Evolutionary conservation across 208 protist species (phyloP), one percentile per base, ranked within the genome.

Genomic region (Leishmania arabica): DNA sequence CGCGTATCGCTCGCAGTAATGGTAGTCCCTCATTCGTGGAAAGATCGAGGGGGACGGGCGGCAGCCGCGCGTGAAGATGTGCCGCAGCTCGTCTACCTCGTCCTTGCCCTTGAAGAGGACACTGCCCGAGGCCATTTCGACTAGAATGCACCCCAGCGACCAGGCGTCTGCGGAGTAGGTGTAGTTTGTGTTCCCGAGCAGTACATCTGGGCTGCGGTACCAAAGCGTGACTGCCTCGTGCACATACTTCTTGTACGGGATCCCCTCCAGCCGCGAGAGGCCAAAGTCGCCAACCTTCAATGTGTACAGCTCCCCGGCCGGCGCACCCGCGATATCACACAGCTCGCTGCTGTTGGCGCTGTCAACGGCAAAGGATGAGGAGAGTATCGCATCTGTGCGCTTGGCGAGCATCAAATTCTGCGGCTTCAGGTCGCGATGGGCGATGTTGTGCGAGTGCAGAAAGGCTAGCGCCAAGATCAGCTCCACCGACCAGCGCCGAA

Each of bases 191-290:
- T 92, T 93, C 24, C 95, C 95, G 2, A 99, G 86, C 15, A 99
- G 81, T 15, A 98, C 86, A 81, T 99, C 98, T 9, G 98, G 98
- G 54, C 94, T 91, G 75, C 97, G 93, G 78, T 99, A 99, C 97
- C 97, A 99, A 42, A 98, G 81, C n/a, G 98, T 99, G 45, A 98
- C 89, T 45, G 92, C 93, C 79, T 97, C 95, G 80, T 97, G 95
- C 72, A 90, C 86, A 80, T 97, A 96, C 79, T 98, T 98, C 77
- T 96, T 97, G 71, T 98, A 89, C 37, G 96, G 93, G 54, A 98
- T 97, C 42, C 90, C 96, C 74, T 97, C 93, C 3, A 93, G 24
- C 51, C 95, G 89, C 1, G 92, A 89, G 37, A 98, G 89, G 27
- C 95, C 95, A 89, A 98, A 98, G 82, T 98, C 96, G 42, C 84